Conservation (phyloP, 345 rosid species). For the Murraya paniculata region DNA sequence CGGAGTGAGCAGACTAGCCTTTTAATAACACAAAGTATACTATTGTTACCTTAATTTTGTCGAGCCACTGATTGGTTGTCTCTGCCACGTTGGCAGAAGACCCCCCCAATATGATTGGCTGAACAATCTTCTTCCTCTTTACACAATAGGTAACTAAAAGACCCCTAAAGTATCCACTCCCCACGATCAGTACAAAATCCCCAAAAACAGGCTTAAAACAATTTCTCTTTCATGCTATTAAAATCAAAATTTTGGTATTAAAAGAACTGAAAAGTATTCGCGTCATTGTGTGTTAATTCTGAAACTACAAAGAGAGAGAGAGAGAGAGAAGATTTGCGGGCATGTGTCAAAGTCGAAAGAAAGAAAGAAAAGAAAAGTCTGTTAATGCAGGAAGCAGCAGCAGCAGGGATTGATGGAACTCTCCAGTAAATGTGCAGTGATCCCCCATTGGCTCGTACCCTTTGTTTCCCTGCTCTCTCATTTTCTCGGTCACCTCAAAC, state of each 20-base stretch:
- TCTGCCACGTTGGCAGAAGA: constrained; percentile 40
- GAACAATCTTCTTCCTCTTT: background rate
- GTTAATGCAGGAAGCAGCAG: background rate
- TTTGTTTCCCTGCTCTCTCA: constrained; percentile 19
- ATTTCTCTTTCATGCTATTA: background rate
- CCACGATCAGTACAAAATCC: constrained; percentile 10
- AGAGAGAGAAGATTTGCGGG: background rate
- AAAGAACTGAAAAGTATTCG: background rate
- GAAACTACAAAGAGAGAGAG: background rate
- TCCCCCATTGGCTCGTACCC: constrained; percentile 32
- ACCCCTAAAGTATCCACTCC: constrained; percentile 15
- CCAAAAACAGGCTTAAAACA: background rate
- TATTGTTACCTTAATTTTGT: constrained; percentile 48
- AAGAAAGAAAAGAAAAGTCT: constrained; percentile 12
- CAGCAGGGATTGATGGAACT: constrained; percentile 15
- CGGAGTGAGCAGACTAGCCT: background rate
- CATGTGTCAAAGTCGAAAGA: constrained; percentile 16
- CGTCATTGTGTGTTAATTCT: background rate
- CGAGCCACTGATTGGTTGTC: constrained; percentile 48
- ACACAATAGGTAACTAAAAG: constrained; percentile 22
- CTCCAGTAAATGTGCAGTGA: constrained; percentile 19
- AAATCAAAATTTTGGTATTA: background rate
- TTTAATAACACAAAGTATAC: background rate
- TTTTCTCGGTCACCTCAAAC: constrained; percentile 15
- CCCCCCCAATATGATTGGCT: constrained; percentile 40